phyloP scores from a whole-genome alignment of 163 green algal species.

The Prototheca cutis region DNA sequence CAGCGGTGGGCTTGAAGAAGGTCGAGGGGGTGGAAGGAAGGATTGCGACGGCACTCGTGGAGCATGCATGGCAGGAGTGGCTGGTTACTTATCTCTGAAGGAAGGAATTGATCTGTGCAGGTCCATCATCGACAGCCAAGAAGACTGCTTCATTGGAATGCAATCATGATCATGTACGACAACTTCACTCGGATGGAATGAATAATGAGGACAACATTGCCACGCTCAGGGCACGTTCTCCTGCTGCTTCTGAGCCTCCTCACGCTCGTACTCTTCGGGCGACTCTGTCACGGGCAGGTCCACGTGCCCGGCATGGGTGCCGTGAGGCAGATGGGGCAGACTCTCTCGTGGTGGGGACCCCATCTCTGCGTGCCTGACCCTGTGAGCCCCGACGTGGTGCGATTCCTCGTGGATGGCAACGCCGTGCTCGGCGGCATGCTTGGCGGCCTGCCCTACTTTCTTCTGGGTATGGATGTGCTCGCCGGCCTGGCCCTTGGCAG shows the following conservation, averaged over 20 bases:
- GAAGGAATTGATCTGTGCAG: no score
- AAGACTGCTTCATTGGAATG: no score
- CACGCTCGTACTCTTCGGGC: background rate
- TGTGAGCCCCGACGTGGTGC: background rate
- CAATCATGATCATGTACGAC: no score
- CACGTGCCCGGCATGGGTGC: slow-evolving; percentile 3
- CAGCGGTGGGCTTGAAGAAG: no score
- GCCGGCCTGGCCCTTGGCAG: background rate
- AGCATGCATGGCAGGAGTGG: no score
- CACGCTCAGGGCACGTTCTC: no score
- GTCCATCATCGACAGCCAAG: no score
- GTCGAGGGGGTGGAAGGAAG: no score
- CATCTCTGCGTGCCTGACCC: background rate
- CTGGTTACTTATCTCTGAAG: no score
- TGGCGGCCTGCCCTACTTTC: background rate
- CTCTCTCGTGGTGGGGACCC: slow-evolving; percentile 1
- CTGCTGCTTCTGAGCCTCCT: background rate
- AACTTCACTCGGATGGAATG: no score
- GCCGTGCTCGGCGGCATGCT: background rate
- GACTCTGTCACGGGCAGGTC: slow-evolving; percentile 5
- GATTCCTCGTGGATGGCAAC: background rate
- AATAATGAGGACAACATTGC: no score
- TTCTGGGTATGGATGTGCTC: background rate
- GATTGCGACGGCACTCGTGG: no score
- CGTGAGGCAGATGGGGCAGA: background rate